phyloP scores from a whole-genome alignment of 257 asterid genomes.

The Nicotiana paniculata region DNA sequence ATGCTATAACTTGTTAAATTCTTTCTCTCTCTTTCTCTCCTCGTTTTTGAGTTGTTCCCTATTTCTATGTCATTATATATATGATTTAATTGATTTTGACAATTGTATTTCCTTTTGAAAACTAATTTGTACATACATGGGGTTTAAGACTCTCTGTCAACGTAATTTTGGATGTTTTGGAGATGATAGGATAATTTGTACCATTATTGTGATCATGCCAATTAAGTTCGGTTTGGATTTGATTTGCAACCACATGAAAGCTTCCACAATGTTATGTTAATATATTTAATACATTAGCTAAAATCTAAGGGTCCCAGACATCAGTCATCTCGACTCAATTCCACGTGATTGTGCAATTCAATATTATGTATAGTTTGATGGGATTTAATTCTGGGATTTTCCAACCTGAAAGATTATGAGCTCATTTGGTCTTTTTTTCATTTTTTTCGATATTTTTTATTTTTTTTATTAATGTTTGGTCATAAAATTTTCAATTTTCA shows the following conservation, averaged over 20 bases:
- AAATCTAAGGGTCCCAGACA: not conserved
- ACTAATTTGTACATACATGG: constrained; percentile 11
- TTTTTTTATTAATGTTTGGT: too few relatives aligned
- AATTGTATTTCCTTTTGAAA: not conserved
- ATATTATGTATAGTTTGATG: not conserved
- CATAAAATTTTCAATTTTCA: too few relatives aligned
- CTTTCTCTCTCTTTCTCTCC: not conserved
- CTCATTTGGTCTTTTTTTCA: too few relatives aligned
- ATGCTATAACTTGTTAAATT: too few relatives aligned
- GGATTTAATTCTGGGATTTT: not conserved
- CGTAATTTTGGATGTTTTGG: constrained; percentile 1
- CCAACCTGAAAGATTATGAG: not conserved
- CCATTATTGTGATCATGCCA: constrained; percentile 11
- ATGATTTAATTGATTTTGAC: not conserved
- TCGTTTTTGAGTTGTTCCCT: not conserved
- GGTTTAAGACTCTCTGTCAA: not conserved
- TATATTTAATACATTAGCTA: constrained; percentile 11
- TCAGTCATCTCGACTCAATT: not conserved
- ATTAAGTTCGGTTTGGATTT: not conserved
- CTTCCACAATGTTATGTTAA: not conserved
- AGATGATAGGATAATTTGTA: constrained; percentile 22
- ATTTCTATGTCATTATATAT: not conserved
- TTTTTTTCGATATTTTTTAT: too few relatives aligned
- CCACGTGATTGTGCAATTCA: not conserved
- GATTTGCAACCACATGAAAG: constrained; percentile 6